Base-by-base conservation (phyloP, 1,284 basidiomycete species). In the Leccinum solheimii region DNA sequence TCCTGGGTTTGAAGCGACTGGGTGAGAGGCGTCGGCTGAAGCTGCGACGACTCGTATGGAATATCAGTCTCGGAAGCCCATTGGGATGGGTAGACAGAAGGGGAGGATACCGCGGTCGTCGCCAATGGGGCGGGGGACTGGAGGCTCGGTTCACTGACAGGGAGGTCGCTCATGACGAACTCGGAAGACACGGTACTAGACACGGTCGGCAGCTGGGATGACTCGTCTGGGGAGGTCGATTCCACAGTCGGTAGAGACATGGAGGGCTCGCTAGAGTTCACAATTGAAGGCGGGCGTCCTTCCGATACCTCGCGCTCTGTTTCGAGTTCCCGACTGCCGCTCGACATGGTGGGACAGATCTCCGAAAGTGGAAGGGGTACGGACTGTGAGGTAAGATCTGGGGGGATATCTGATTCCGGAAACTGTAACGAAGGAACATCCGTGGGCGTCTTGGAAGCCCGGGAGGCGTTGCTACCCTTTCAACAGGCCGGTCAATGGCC, bases 31-130 rank as follows among this genome's bases (percentile, higher is more conserved):
- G 88, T 90, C 0, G 89, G 86, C 10, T 78, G 78, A 23, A 92
- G 76, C 16, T 87, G 74, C 0, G 87, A 87, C 0, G 88, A 89
- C 38, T 91, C 88, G 64, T 87, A 92, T 0, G 89, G 87, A 9
- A 77, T 67, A 62, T 90, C 83, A 0, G 84, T 85, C 66, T 86
- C 84, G 3, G 80, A 75, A 9, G 80, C 83, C 86, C 86, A 89
- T n/a, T 40, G 38, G 38, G 38, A 40, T 78, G 30, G 30, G 13
- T 75, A 77, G 54, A 83, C 64, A 10, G 78, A 77, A 21, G 77
- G 76, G 26, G 76, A 78, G 2, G 73, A 62, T 26, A 66, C 68
- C 6, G 72, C 65, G 32, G 62, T 73, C 16, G 62, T 73, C 16
- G 64, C 67, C 59, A 72, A 62, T 26, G 72, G 67, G 3, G 16